Evolutionary conservation across 495 filamentous ascomycete genomes (phyloP).

Genomic region (Letharia columbiana): DNA sequence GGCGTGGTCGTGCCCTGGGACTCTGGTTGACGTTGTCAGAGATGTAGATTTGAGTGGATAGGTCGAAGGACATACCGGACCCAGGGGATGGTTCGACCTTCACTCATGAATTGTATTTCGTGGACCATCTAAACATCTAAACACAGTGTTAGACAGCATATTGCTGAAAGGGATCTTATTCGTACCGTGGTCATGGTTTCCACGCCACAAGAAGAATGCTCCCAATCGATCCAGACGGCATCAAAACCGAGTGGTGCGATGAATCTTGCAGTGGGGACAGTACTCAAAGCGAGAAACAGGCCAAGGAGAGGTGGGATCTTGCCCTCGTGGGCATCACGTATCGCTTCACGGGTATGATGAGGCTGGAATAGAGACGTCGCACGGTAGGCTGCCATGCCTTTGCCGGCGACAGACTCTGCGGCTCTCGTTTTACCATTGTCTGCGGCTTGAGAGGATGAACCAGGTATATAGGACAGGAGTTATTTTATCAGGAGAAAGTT

Average conservation of each 20-base stretch:
- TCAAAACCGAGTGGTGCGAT: conserved; percentile 36
- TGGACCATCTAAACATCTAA: conserved; percentile 36
- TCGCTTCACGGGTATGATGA: conserved; percentile 35
- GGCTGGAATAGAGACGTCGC: conserved; percentile 39
- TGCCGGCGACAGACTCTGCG: not conserved
- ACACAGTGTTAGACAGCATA: not conserved
- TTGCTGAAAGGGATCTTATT: not conserved
- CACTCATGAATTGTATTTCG: conserved; percentile 35
- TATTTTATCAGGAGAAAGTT: no score
- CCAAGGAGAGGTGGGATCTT: conserved; percentile 36
- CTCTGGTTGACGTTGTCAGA: conserved; percentile 20
- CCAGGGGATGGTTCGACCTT: conserved; percentile 34
- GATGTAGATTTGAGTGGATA: not conserved
- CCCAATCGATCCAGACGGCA: conserved; percentile 39
- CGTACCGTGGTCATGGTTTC: conserved; percentile 39
- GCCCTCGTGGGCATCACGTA: conserved; percentile 37
- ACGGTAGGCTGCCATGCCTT: conserved; percentile 33
- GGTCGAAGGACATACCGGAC: conserved; percentile 25
- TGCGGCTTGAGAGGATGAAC: not conserved
- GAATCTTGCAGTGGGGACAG: conserved; percentile 30
- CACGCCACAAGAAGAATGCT: conserved; percentile 35
- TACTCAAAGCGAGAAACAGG: conserved; percentile 33
- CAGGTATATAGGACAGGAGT: no score
- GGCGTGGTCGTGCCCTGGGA: conserved; percentile 41
- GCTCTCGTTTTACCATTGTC: not conserved